A percentile compares a stretch with the other conserved stretches of the same genome.
These are phyloP conservation scores for Colletotrichum sp. DNA, from an alignment of 2,329 filamentous ascomycete genomes.

Conservation along the genomic window DNA sequence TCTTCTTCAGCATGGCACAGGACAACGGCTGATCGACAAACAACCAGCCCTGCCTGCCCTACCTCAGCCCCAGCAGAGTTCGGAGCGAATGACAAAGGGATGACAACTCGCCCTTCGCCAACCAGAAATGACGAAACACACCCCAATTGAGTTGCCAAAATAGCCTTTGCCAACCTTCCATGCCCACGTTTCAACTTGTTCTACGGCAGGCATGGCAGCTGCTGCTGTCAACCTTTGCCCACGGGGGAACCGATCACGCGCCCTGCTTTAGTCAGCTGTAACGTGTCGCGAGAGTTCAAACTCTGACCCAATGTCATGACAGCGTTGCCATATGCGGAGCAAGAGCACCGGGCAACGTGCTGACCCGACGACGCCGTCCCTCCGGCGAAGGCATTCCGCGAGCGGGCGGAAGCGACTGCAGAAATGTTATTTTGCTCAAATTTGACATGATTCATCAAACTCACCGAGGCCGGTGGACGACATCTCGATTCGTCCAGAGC, in stretches of 20 bases:
- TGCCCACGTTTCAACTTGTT: constrained; percentile 5
- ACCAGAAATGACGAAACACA: not conserved
- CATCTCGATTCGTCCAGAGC: not conserved
- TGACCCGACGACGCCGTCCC: not conserved
- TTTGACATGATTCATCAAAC: not conserved
- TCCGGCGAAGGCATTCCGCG: not conserved
- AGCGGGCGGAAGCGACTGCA: not conserved
- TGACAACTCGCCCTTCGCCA: not conserved
- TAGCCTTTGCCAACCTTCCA: constrained; percentile 5
- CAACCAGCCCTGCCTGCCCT: not conserved
- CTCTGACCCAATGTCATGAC: constrained; percentile 5
- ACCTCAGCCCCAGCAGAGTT: not conserved
- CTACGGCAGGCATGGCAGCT: constrained; percentile 6
- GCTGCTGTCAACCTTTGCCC: not conserved
- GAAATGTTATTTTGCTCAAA: not conserved
- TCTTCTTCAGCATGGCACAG: not conserved
- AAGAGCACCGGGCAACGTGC: not conserved
- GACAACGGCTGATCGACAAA: not conserved
- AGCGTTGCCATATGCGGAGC: not conserved
- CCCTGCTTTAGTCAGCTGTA: not conserved
- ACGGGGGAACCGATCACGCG: not conserved
- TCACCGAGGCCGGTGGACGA: not conserved
- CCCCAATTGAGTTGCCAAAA: not conserved
- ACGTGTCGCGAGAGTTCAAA: not conserved
- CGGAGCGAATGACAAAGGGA: not conserved